Percentiles rank a stretch among this genome's conserved stretches.
These are phyloP conservation scores for Chaetomiaceae sp. DNA, from an alignment of 2,329 filamentous ascomycete species.

Conservation along the genomic window DNA sequence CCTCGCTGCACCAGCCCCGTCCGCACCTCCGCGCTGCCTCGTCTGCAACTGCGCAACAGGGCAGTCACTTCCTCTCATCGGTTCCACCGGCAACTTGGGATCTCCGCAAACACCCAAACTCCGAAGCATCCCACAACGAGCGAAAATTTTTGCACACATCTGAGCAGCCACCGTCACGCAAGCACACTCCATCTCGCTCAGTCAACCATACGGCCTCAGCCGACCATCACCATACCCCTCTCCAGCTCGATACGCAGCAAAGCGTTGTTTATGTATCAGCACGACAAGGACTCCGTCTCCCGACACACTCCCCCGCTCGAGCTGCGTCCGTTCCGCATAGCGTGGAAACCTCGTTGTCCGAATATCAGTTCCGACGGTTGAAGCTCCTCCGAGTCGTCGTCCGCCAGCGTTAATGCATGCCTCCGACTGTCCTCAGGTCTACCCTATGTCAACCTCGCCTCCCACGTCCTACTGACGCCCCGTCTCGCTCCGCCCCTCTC, in stretches of 20 bases:
- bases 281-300: conserved; percentile 83
- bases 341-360: conserved; percentile 87
- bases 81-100: conserved; percentile 11
- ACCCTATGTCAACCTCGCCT: conserved; percentile 51
- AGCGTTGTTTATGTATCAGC: conserved; percentile 96
- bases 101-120: conserved; percentile 9
- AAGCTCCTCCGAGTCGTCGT: conserved; percentile 38
- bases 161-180: conserved; percentile 11
- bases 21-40: neutral
- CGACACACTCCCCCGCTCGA: conserved; percentile 88
- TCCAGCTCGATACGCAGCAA: conserved; percentile 30
- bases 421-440: conserved; percentile 46
- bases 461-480: conserved; percentile 49
- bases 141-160: conserved; percentile 11
- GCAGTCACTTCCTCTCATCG: conserved; percentile 1
- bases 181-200: conserved; percentile 6
- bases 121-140: conserved; percentile 15
- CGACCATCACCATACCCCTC: conserved; percentile 16
- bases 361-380: conserved; percentile 91
- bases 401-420: conserved; percentile 51
- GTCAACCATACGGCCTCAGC: conserved; percentile 11
- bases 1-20: too few relatives aligned
- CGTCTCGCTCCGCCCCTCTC: conserved; percentile 36
- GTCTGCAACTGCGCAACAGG: conserved; percentile 5
- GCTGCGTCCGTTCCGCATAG: conserved; percentile 96